Evolutionary conservation across 2,329 filamentous ascomycete species (phyloP).

Genomic region (Nemania abortiva): DNA sequence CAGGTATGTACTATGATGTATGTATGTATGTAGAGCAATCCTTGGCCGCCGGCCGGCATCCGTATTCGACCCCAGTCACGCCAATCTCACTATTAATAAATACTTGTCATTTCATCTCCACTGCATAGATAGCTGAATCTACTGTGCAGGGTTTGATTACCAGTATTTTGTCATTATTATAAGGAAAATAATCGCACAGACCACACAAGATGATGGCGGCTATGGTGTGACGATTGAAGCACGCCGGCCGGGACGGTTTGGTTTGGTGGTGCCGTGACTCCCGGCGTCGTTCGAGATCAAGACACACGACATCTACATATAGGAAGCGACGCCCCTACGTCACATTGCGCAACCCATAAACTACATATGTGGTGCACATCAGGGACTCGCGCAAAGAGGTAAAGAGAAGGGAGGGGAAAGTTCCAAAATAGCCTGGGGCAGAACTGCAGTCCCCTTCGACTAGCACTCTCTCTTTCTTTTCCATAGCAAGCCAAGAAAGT

Average conservation of each 20-base stretch:
- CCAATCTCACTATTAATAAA: constrained; percentile 12
- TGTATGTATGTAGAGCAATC: neutral
- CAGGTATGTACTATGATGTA: neutral
- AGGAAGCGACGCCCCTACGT: neutral
- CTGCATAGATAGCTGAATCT: neutral
- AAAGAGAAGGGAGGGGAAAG: neutral
- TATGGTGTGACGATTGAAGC: constrained; percentile 10
- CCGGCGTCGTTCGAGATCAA: constrained; percentile 28
- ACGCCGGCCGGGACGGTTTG: constrained; percentile 22
- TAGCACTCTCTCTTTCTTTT: neutral
- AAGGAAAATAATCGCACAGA: constrained; percentile 14
- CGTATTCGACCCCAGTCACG: constrained; percentile 11
- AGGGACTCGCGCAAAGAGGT: neutral
- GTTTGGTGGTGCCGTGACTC: constrained; percentile 27
- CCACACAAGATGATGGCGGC: constrained; percentile 7
- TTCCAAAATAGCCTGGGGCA: constrained; percentile 2
- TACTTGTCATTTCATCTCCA: constrained; percentile 3
- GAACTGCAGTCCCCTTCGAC: neutral
- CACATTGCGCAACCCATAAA: constrained; percentile 7
- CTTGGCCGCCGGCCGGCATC: constrained; percentile 28
- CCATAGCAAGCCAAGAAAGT: constrained; percentile 3
- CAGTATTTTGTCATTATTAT: too few species aligned
- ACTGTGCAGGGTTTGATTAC: neutral
- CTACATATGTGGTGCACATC: neutral
- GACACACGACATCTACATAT: constrained; percentile 1